phyloP scores from a whole-genome alignment of 2,329 filamentous ascomycete species.

The Fusarium protoensiforme region DNA sequence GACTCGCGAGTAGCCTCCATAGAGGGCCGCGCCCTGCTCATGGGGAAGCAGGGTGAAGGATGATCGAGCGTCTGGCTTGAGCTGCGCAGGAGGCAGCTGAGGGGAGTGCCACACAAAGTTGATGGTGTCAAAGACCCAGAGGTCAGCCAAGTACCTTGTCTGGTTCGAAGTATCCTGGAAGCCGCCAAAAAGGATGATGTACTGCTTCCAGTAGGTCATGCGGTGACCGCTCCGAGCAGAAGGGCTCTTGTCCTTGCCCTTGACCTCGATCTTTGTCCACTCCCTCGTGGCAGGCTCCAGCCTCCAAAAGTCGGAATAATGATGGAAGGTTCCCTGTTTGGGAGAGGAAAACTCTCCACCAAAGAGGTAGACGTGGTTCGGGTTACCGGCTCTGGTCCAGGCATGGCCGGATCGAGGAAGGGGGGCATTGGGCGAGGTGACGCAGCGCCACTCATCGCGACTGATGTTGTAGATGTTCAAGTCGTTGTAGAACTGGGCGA shows the following conservation, averaged over 20 bases:
- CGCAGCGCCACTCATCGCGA: constrained; percentile 88
- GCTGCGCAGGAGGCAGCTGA: constrained; percentile 77
- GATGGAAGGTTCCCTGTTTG: constrained; percentile 98
- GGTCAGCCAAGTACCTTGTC: constrained; percentile 91
- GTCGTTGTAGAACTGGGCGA: constrained; percentile 79
- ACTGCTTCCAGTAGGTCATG: constrained; percentile 98
- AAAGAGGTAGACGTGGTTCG: constrained; percentile 88
- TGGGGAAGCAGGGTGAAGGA: constrained; percentile 94
- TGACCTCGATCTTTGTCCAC: constrained; percentile 88
- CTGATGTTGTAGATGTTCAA: constrained; percentile 79
- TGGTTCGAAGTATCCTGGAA: constrained; percentile 97
- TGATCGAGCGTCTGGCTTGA: constrained; percentile 90
- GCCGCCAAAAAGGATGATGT: constrained; percentile 93
- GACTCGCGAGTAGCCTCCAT: constrained; percentile 92
- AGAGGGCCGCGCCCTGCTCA: constrained; percentile 88
- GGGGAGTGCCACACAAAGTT: constrained; percentile 88
- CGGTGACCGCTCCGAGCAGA: constrained; percentile 90
- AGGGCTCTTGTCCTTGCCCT: constrained; percentile 81
- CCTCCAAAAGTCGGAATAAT: constrained; percentile 99
- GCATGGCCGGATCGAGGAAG: constrained; percentile 93
- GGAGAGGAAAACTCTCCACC: constrained; percentile 97
- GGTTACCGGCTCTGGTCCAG: constrained; percentile 90
- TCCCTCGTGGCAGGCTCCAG: constrained; percentile 86
- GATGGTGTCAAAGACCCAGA: constrained; percentile 95
- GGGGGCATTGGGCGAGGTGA: constrained; percentile 91